Conservation (phyloP, 1,139 yeast genomes). For the Zygotorulaspora mrakii region DNA sequence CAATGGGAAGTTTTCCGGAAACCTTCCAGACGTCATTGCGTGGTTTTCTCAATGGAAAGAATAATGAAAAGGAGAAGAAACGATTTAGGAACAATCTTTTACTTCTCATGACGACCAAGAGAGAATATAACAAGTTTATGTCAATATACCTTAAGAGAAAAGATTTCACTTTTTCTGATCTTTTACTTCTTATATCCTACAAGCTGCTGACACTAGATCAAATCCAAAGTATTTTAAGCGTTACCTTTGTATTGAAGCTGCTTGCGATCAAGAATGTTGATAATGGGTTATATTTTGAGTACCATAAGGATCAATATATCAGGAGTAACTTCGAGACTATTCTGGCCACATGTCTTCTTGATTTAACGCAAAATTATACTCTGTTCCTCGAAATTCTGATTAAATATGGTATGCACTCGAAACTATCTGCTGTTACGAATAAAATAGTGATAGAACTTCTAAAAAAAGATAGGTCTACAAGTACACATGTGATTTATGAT, state of each 20-base stretch:
- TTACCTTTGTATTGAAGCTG: conserved; percentile 19
- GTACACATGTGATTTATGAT: conserved; percentile 19
- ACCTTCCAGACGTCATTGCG: conserved; percentile 33
- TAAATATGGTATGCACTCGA: conserved; percentile 23
- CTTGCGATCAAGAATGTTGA: conserved; percentile 13
- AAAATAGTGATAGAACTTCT: conserved; percentile 19
- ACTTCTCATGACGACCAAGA: conserved; percentile 25
- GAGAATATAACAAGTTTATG: conserved; percentile 34
- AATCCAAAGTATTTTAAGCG: conserved; percentile 28
- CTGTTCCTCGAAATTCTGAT: conserved; percentile 21
- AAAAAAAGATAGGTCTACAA: conserved; percentile 8
- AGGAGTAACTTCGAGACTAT: conserved; percentile 23
- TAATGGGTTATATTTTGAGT: conserved; percentile 23
- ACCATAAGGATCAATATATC: conserved; percentile 27
- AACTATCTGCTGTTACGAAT: conserved; percentile 14
- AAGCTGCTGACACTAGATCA: conserved; percentile 33
- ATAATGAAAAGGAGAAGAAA: conserved; percentile 9
- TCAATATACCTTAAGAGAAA: conserved; percentile 34
- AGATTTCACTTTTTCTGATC: conserved; percentile 24
- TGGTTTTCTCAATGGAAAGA: conserved; percentile 17
- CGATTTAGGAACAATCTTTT: conserved; percentile 24
- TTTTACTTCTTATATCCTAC: conserved; percentile 26
- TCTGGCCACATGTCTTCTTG: conserved; percentile 17
- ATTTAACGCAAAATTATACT: conserved; percentile 13
- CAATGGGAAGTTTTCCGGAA: conserved; percentile 28